Conservation (phyloP, 257 asterid species). For the Orobanche coerulescens region DNA sequence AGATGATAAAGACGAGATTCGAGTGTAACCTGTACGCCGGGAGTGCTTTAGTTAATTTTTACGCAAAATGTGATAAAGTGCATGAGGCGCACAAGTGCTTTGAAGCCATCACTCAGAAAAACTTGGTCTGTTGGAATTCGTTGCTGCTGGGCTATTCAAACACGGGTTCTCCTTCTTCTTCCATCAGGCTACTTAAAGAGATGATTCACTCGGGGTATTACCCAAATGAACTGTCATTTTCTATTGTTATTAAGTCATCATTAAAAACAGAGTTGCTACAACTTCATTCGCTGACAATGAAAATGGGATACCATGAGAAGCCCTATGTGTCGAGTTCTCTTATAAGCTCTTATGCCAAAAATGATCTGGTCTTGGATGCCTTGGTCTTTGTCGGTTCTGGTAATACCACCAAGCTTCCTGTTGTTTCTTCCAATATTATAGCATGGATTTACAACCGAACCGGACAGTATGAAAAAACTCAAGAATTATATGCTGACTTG, state of each 20-base stretch:
- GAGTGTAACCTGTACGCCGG: conserved; percentile 46
- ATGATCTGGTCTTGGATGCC: conserved; percentile 46
- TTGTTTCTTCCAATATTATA: conserved; percentile 44
- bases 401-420: conserved; percentile 27
- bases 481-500: conserved; percentile 55
- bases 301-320: conserved; percentile 53
- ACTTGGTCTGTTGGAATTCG: conserved; percentile 65
- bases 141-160: conserved; percentile 65
- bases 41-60: conserved; percentile 58
- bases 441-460: conserved; percentile 64
- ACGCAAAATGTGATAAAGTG: conserved; percentile 44
- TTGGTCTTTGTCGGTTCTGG: conserved; percentile 31
- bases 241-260: conserved; percentile 51
- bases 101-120: conserved; percentile 50
- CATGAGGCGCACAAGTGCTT: conserved; percentile 57
- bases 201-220: conserved; percentile 46
- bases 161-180: conserved; percentile 34
- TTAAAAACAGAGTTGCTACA: conserved; percentile 37
- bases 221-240: conserved; percentile 57
- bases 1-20: conserved; percentile 41
- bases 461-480: conserved; percentile 60
- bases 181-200: conserved; percentile 41
- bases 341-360: conserved; percentile 55
- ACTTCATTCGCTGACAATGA: conserved; percentile 57
- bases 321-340: conserved; percentile 52